Evolutionary conservation across 2,329 filamentous ascomycete genomes (phyloP), one percentile per base, ranked within the genome.

Genomic region (Trichoderma citrinoviride): DNA sequence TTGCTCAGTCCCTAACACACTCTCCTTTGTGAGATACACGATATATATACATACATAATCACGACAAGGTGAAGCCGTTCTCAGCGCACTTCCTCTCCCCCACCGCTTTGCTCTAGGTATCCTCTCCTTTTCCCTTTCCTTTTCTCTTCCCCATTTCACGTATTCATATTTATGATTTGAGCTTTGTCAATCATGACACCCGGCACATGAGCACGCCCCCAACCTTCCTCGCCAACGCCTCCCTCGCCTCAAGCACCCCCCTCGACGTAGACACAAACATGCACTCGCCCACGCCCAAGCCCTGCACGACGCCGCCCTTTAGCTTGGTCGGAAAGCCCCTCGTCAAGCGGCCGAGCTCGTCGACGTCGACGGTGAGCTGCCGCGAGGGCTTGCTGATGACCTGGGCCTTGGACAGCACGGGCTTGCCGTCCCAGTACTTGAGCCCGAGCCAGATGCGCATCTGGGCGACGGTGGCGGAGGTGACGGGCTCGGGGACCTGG

Each of bases 381-480:
- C 92, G 84, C 72, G 86, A 93, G 10, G 92, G 90, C 77, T 89
- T 94, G 73, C 85, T 90, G 66, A 96, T 81, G 73, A 90, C 76
- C 55, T 78, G 76, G 72, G 94, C 83, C 68, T 86, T 83, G 67
- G 81, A 82, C 70, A 97, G 79, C 23, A 97, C 92, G 6, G 93
- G 92, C 76, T 88, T 83, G 73, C 90, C 90, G 70, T 93, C 87
- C 86, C 86, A 91, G 84, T 97, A 97, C 80, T 97, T 97, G 72
- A 97, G 80, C 1, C 92, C 92, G 14, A 97, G 78, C 93, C 93
- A 97, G 69, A 97, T 80, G 66, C 93, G 84, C 74, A 91, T 84
- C 44, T 81, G 83, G 5, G 92, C 85, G 43, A 92, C 86, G 77
- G 96, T 97, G 71, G 81, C 82, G 67, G 82, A 81, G 54, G 89